These are phyloP conservation scores for Hericium coralloides DNA, from an alignment of 768 basidiomycete species.

Conservation along the genomic window DNA sequence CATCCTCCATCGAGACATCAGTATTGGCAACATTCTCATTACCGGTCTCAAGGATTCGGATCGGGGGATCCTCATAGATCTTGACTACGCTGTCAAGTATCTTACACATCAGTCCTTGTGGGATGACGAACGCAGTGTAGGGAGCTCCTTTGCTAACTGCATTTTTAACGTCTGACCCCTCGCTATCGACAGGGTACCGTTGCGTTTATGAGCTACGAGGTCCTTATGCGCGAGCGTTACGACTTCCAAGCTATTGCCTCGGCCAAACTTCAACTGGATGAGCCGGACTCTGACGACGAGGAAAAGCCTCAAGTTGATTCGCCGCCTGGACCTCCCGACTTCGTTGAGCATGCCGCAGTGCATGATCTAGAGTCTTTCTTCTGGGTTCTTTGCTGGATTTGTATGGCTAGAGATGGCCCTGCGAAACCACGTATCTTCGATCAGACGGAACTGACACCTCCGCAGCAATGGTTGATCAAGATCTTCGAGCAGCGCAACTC, in stretches of 20 bases:
- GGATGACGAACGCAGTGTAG: background rate
- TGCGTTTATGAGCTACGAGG: background rate
- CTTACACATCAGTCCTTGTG: background rate
- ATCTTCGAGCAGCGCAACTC: too few species aligned
- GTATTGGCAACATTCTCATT: background rate
- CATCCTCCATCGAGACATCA: slow-evolving; percentile 5
- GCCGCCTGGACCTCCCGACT: background rate
- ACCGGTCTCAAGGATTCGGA: background rate
- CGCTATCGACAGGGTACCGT: background rate
- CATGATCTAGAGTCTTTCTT: background rate
- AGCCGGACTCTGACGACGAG: background rate
- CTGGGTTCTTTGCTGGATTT: background rate
- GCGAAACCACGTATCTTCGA: background rate
- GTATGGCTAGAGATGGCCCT: background rate
- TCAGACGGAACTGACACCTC: too few species aligned
- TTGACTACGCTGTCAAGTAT: background rate
- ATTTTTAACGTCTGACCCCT: background rate
- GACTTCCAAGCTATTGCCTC: too few species aligned
- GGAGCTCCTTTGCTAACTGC: background rate
- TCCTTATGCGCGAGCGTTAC: background rate
- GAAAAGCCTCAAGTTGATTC: background rate
- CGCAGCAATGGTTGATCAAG: too few species aligned
- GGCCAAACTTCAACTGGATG: too few species aligned
- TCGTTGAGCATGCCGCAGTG: background rate
- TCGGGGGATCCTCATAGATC: background rate